phyloP scores from a whole-genome alignment of 164 flowering plant genomes.

The Chloranthus sessilifolius region DNA sequence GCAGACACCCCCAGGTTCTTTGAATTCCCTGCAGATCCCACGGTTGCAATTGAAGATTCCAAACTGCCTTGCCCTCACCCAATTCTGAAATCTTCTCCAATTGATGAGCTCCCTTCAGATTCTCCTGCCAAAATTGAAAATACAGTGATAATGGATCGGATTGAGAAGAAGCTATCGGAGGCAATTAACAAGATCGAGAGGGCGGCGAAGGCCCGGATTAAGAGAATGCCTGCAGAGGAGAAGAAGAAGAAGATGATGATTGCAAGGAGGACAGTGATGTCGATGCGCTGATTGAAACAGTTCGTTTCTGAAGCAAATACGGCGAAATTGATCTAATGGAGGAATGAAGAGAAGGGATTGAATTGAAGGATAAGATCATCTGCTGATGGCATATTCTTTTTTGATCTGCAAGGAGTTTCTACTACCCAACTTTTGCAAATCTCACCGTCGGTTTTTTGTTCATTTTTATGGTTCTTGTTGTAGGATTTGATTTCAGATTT shows the following conservation, averaged over 20 bases:
- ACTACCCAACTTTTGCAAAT: neutral
- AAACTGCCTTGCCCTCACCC: constrained; percentile 18
- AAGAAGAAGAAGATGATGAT: constrained; percentile 61
- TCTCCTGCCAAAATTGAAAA: constrained; percentile 26
- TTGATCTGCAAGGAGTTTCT: constrained; percentile 1
- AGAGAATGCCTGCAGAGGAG: constrained; percentile 42
- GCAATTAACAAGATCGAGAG: constrained; percentile 63
- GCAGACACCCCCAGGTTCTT: constrained; percentile 4
- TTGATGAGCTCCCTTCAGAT: constrained; percentile 28
- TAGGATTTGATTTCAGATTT: constrained; percentile 7
- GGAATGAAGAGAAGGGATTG: constrained; percentile 4
- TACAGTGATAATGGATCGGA: neutral
- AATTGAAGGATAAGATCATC: constrained; percentile 20
- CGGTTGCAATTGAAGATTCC: constrained; percentile 8
- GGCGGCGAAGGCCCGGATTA: constrained; percentile 46
- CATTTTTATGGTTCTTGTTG: constrained; percentile 14
- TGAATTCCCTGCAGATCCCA: constrained; percentile 26
- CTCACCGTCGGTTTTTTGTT: neutral
- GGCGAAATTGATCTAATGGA: no score
- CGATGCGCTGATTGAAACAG: constrained; percentile 51
- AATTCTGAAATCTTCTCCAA: constrained; percentile 39
- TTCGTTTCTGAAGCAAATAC: constrained; percentile 8
- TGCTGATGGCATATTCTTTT: constrained; percentile 22
- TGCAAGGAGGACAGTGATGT: constrained; percentile 63
- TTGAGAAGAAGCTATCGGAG: constrained; percentile 53